A percentile compares a stretch with the other conserved stretches of the same genome.
These are phyloP conservation scores for Cryptococcus wingfieldii DNA, from an alignment of 1,284 basidiomycete species.

Conservation along the genomic window DNA sequence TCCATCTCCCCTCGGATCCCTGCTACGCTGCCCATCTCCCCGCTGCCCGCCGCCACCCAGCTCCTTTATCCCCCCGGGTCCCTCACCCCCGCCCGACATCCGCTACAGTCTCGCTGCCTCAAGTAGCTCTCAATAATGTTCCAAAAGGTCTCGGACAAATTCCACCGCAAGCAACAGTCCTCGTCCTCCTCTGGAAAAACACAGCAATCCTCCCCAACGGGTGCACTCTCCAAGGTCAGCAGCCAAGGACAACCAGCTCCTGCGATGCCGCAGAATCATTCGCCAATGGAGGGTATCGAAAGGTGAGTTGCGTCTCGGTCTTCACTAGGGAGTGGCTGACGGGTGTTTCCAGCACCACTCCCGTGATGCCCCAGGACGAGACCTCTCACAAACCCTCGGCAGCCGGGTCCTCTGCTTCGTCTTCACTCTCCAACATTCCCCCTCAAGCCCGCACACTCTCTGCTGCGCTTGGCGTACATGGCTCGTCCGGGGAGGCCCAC, in stretches of 20 bases:
- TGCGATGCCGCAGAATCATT: conserved; percentile 1
- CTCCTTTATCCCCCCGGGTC: background rate
- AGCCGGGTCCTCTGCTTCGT: conserved; percentile 19
- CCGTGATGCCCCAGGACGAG: background rate
- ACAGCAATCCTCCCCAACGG: conserved; percentile 8
- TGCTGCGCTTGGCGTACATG: conserved; percentile 27
- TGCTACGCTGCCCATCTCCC: too few relatives aligned
- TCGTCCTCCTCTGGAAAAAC: conserved; percentile 14
- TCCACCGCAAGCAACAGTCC: conserved; percentile 38
- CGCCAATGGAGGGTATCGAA: conserved; percentile 33
- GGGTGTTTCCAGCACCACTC: background rate
- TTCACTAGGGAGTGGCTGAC: conserved; percentile 4
- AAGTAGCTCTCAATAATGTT: conserved; percentile 28
- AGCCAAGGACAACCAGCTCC: conserved; percentile 1
- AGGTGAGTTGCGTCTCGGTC: conserved; percentile 13
- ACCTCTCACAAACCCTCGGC: background rate
- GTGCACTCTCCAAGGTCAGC: background rate
- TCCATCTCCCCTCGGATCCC: background rate
- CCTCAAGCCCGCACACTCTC: conserved; percentile 29
- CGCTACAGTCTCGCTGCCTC: too few relatives aligned
- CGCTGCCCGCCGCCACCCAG: too few relatives aligned
- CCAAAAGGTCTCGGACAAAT: conserved; percentile 45
- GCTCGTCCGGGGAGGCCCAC: conserved; percentile 13
- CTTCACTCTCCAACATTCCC: conserved; percentile 28
- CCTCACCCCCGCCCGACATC: too few relatives aligned